These are phyloP conservation scores for Dothideomycetidae sp. DNA, from an alignment of 2,329 filamentous ascomycete genomes.

Conservation along the genomic window DNA sequence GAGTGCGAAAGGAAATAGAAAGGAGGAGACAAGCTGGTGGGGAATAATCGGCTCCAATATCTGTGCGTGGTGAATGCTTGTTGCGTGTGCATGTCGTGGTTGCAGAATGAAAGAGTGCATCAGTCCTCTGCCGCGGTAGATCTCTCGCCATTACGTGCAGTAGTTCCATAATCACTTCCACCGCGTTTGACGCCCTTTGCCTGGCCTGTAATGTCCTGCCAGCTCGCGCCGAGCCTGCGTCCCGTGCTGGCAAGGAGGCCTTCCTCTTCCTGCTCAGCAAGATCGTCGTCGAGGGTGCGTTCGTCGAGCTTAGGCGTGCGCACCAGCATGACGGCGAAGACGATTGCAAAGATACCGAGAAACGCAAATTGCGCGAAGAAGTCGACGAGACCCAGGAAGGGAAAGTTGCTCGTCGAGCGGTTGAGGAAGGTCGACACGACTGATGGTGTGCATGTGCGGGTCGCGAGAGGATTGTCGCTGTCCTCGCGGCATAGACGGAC, in stretches of 20 bases:
- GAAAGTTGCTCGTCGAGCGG: constrained; percentile 82
- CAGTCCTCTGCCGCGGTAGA: too few species aligned
- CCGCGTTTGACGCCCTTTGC: constrained; percentile 24
- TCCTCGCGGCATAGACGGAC: constrained; percentile 73
- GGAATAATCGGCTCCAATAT: too few species aligned
- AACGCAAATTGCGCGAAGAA: constrained; percentile 97
- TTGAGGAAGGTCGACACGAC: constrained; percentile 89
- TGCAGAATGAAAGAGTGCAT: too few species aligned
- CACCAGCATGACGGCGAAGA: constrained; percentile 67
- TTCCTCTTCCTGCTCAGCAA: constrained; percentile 87
- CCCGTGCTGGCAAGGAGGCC: constrained; percentile 74
- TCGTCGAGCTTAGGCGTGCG: constrained; percentile 65
- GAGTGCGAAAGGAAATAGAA: too few species aligned
- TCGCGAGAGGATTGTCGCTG: constrained; percentile 54
- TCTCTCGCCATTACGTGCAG: neutral
- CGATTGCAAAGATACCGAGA: constrained; percentile 62
- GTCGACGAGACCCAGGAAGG: constrained; percentile 80
- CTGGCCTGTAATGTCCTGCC: constrained; percentile 69
- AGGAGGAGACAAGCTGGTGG: too few species aligned
- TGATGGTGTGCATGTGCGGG: constrained; percentile 75
- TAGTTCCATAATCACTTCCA: constrained; percentile 17
- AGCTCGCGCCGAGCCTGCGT: constrained; percentile 68
- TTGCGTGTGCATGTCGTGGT: too few species aligned
- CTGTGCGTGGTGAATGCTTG: too few species aligned
- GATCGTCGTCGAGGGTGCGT: constrained; percentile 69